Conservation (phyloP, 2,329 filamentous ascomycete genomes). For the Sclerotinia minor region DNA sequence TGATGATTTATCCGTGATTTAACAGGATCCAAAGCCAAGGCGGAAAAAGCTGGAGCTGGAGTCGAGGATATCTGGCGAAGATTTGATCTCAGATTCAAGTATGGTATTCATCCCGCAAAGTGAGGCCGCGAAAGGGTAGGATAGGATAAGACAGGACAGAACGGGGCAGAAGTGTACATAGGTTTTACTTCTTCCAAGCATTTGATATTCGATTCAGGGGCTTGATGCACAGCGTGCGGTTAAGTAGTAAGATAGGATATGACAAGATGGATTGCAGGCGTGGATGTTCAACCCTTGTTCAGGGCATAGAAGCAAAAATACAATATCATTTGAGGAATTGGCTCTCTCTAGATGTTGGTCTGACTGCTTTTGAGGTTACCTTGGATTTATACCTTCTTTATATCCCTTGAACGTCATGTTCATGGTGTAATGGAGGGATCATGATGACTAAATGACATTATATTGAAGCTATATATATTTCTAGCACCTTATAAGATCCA, state of each 20-base stretch:
- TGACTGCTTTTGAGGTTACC: background rate
- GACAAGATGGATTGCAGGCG: too few species aligned
- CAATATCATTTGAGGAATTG: background rate
- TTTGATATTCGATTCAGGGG: too few species aligned
- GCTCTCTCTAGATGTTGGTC: background rate
- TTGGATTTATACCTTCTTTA: background rate
- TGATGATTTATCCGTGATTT: background rate
- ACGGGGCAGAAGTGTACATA: background rate
- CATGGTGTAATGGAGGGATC: too few species aligned
- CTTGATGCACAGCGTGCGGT: too few species aligned
- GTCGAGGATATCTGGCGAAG: background rate
- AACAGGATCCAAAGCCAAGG: too few species aligned
- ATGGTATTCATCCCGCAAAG: too few species aligned
- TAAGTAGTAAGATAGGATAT: too few species aligned
- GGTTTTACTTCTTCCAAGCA: background rate
- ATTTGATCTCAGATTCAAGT: background rate
- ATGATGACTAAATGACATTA: too few species aligned
- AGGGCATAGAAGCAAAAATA: background rate
- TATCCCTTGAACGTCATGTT: too few species aligned
- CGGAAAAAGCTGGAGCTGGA: too few species aligned
- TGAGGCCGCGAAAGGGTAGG: background rate
- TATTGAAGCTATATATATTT: background rate
- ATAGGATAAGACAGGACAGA: background rate
- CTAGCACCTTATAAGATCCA: too few species aligned
- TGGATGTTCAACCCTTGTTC: too few species aligned